phyloP scores from a whole-genome alignment of 768 basidiomycete genomes.

The Pleurotus djamor region DNA sequence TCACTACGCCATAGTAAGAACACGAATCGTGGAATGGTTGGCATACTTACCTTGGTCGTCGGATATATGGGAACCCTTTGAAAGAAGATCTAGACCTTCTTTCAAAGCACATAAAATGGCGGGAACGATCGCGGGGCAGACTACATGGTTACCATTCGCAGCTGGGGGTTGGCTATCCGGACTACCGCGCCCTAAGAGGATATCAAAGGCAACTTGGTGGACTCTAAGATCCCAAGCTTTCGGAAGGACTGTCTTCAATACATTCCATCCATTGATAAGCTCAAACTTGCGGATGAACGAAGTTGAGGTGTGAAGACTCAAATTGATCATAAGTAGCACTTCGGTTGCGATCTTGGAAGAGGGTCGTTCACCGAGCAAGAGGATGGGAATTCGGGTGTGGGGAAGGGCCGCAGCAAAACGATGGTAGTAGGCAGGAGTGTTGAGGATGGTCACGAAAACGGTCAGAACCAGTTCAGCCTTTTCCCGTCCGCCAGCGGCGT shows the following conservation, averaged over 20 bases:
- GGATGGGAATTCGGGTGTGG: conserved; percentile 71
- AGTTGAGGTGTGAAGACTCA: conserved; percentile 50
- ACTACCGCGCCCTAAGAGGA: conserved; percentile 55
- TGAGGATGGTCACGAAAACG: conserved; percentile 60
- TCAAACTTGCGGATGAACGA: conserved; percentile 84
- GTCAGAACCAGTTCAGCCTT: conserved; percentile 71
- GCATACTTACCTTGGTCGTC: conserved; percentile 17
- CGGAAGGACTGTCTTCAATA: conserved; percentile 69
- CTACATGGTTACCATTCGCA: conserved; percentile 25
- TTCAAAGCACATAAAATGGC: conserved; percentile 71
- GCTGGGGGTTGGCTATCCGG: conserved; percentile 19
- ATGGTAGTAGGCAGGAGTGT: conserved; percentile 51
- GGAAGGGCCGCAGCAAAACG: conserved; percentile 78
- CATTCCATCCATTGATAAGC: conserved; percentile 79
- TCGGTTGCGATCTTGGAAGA: conserved; percentile 54
- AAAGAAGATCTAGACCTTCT: conserved; percentile 43
- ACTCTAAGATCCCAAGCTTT: conserved; percentile 66
- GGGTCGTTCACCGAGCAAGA: conserved; percentile 80
- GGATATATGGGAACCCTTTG: conserved; percentile 28
- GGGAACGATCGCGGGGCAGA: conserved; percentile 72
- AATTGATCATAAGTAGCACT: conserved; percentile 56
- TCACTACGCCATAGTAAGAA: conserved; percentile 17
- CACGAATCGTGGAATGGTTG: conserved; percentile 7
- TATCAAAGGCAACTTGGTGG: conserved; percentile 64
- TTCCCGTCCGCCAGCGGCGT: conserved; percentile 43